Evolutionary conservation across 78 protist species (phyloP).

Genomic region (Dictyostelium firmibasis): DNA sequence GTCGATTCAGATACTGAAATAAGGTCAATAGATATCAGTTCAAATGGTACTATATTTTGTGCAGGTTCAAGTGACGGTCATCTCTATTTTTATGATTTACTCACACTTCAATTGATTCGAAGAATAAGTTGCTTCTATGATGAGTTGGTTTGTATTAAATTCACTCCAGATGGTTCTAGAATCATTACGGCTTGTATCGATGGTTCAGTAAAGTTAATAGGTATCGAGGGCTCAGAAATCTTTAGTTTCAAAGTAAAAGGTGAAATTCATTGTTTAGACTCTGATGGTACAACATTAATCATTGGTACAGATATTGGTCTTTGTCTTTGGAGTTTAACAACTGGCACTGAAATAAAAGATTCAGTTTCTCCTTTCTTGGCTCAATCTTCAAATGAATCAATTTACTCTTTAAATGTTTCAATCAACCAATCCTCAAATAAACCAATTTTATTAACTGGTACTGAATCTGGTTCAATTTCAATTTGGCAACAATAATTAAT

Average conservation of each 20-base stretch:
- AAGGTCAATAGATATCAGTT: constrained; percentile 40
- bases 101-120: not conserved
- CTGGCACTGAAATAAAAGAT: constrained; percentile 46
- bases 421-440: not conserved
- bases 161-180: constrained; percentile 56
- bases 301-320: constrained; percentile 37
- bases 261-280: constrained; percentile 47
- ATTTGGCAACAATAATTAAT: constrained; percentile 2
- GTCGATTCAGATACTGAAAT: constrained; percentile 77
- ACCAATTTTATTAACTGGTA: constrained; percentile 34
- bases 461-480: constrained; percentile 24
- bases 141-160: constrained; percentile 6
- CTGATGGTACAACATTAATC: constrained; percentile 50
- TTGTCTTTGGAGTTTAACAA: constrained; percentile 51
- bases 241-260: constrained; percentile 8
- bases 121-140: not conserved
- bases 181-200: not conserved
- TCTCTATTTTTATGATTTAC: constrained; percentile 22
- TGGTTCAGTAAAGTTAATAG: constrained; percentile 32
- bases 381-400: not conserved
- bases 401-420: constrained; percentile 33
- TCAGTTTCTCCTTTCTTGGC: constrained; percentile 4
- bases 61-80: constrained; percentile 73
- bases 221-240: constrained; percentile 66
- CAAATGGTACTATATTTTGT: constrained; percentile 42